These are phyloP conservation scores for Skeletonema marinoi DNA, from an alignment of 108 stramenopile species.

Conservation along the genomic window DNA sequence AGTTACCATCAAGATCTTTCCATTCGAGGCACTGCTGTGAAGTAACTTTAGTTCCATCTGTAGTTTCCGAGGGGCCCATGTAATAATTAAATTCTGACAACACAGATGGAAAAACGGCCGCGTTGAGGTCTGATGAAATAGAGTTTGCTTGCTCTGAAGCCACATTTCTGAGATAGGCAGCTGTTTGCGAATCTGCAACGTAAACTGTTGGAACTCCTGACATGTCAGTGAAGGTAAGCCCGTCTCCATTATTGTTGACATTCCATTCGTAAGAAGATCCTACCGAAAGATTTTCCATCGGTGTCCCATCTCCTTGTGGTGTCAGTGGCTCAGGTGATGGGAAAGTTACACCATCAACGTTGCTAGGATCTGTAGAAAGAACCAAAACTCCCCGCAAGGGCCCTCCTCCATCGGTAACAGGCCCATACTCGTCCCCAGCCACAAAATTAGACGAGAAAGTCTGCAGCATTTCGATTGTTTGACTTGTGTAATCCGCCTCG, in stretches of 20 bases:
- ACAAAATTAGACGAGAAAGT: conserved; percentile 15
- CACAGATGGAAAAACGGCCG: conserved; percentile 43
- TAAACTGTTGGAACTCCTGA: conserved; percentile 81
- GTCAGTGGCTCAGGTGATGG: conserved; percentile 60
- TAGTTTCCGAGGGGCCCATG: conserved; percentile 68
- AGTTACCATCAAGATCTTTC: conserved; percentile 68
- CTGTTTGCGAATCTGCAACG: conserved; percentile 50
- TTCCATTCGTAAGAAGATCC: conserved; percentile 78
- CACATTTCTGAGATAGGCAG: conserved; percentile 47
- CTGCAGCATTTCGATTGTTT: conserved; percentile 46
- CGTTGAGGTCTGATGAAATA: conserved; percentile 10
- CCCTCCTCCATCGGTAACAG: conserved; percentile 34
- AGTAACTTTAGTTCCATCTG: conserved; percentile 40
- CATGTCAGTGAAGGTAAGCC: conserved; percentile 57
- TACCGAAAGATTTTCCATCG: conserved; percentile 55
- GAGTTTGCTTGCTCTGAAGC: conserved; percentile 38
- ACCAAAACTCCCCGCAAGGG: conserved; percentile 78
- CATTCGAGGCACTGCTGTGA: conserved; percentile 66
- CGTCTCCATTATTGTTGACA: conserved; percentile 56
- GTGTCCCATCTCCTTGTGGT: conserved; percentile 75
- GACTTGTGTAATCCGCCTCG: conserved; percentile 56
- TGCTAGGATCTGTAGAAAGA: conserved; percentile 38
- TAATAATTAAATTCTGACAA: conserved; percentile 82
- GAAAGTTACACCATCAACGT: conserved; percentile 11
- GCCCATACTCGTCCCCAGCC: conserved; percentile 31